Evolutionary conservation across 208 protist genomes (phyloP), one percentile per base, ranked within the genome.

Genomic region (Porcisia deanei): DNA sequence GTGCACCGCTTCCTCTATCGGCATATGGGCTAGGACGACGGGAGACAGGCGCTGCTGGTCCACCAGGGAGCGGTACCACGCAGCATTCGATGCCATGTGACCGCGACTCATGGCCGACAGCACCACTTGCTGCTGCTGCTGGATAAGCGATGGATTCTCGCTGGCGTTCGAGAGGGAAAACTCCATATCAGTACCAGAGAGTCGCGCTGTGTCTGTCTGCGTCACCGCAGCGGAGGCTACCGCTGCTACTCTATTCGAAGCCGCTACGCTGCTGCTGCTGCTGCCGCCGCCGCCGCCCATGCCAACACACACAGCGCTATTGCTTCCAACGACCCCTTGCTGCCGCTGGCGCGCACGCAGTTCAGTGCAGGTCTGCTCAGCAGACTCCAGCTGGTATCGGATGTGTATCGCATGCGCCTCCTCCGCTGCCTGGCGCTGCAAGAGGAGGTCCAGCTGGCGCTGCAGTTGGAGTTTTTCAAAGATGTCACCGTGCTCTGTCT

Each of bases 401-500:
- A 79, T 80, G 34, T 84, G 77, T 0, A 68, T 45, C 41, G 95
- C 69, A 55, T 81, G 71, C 64, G 68, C 64, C 63, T 85, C 82
- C 64, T 91, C 89, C 6, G 79, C 59, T 12, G 90, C 84, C 30
- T 90, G 83, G 39, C 84, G 81, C 63, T 85, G 67, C 3, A 73
- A 73, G 53, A 95, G 76, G 59, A 84, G 69, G 39, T 92, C 88
- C n/a, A 97, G 69, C 64, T 87, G 88, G 60, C 89, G 91, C 76
- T 95, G 90, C 37, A 95, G 79, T 71, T 95, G 89, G n/a, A 97
- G 71, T 68, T 90, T 91, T 43, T 97, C 93, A 69, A 97, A 95
- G 20, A 94, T 86, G 70, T 95, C 93, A 10, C 75, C 76, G 81
- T 95, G 77, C 6, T 84, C 83, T 5, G 82, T 79, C 71, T 97